Base-by-base conservation (phyloP, 2,329 filamentous ascomycete species). In the Juglanconis oblonga region DNA sequence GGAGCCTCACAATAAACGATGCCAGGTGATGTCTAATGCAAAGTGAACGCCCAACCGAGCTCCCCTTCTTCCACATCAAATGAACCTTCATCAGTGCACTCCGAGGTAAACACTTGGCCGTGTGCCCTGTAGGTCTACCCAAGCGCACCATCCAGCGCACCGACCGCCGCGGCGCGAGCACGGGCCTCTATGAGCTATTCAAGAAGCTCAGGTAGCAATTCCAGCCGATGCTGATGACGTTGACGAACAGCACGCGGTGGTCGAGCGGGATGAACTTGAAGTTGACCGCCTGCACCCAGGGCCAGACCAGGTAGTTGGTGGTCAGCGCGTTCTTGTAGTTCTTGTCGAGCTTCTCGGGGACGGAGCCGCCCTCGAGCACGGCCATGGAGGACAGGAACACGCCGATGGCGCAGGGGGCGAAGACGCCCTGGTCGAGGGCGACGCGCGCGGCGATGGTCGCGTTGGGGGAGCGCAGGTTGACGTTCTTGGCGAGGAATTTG, bases 221-320 rank as follows among this genome's bases (percentile, higher is more conserved):
- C 85, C 85, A 87, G 63, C 84, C 84, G 65, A 85, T 81, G 57
- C 79, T 90, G 57, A 97, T 81, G 54, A 96, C 74, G 70, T 97
- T 97, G 68, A 96, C 93, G 63, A 96, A 88, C 67, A 97, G 77
- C 47, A 97, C 85, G 61, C 92, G 84, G 75, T 94, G 87, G 71
- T 96, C 85, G 64, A 96, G 79, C 52, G 93, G 93, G 64, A 97
- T 84, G 65, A 95, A 83, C 69, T 89, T 89, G 78, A 97, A 97
- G 80, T 97, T 97, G 70, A 88, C 81, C 57, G 88, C 79, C 78
- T 97, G 93, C 58, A 96, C 91, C 64, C 81, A 80, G 3, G 93
- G 93, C 93, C 93, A 97, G 58, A 97, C 75, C 78, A 91, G 84
- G 82, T 91, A 92, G 78, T 97, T 97, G 72, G 91, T 88, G 73